These are phyloP conservation scores for Acacia crassicarpa DNA, from an alignment of 306 rosid genomes.

Conservation along the genomic window DNA sequence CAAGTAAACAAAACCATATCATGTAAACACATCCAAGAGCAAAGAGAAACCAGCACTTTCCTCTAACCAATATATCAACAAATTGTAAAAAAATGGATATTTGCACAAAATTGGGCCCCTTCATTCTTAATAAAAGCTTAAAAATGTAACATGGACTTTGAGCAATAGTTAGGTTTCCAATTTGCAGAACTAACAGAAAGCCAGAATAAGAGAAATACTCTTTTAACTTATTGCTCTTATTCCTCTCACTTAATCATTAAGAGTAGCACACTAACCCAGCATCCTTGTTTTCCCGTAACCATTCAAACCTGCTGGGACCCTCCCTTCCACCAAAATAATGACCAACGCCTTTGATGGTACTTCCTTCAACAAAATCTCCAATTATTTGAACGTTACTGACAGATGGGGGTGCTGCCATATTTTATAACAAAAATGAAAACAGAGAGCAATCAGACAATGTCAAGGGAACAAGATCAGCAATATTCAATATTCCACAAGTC, in stretches of 20 bases:
- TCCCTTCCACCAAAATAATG: slow-evolving; percentile 97
- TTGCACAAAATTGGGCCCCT: not conserved
- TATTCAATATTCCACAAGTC: not conserved
- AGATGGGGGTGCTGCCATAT: slow-evolving; percentile 83
- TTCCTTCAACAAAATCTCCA: slow-evolving; percentile 89
- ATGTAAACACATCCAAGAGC: not conserved
- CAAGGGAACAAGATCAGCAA: not conserved
- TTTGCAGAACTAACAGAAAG: slow-evolving; percentile 21
- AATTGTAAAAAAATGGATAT: not conserved
- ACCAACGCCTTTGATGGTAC: slow-evolving; percentile 79
- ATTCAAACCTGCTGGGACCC: slow-evolving; percentile 99
- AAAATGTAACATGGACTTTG: slow-evolving; percentile 14
- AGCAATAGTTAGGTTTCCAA: slow-evolving; percentile 19
- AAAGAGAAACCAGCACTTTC: not conserved
- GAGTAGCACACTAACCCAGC: slow-evolving; percentile 65
- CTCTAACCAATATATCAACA: not conserved
- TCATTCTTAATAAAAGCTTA: not conserved
- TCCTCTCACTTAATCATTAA: slow-evolving; percentile 17
- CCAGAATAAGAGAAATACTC: slow-evolving; percentile 5
- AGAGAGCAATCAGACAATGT: slow-evolving; percentile 24
- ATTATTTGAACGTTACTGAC: slow-evolving; percentile 71
- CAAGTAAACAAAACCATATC: not conserved
- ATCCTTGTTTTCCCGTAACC: slow-evolving; percentile 71
- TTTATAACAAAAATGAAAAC: slow-evolving; percentile 3
- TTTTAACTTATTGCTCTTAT: not conserved